These are phyloP conservation scores for Tylopilus plumbeoviolaceoides DNA, from an alignment of 768 basidiomycete species.

Conservation along the genomic window DNA sequence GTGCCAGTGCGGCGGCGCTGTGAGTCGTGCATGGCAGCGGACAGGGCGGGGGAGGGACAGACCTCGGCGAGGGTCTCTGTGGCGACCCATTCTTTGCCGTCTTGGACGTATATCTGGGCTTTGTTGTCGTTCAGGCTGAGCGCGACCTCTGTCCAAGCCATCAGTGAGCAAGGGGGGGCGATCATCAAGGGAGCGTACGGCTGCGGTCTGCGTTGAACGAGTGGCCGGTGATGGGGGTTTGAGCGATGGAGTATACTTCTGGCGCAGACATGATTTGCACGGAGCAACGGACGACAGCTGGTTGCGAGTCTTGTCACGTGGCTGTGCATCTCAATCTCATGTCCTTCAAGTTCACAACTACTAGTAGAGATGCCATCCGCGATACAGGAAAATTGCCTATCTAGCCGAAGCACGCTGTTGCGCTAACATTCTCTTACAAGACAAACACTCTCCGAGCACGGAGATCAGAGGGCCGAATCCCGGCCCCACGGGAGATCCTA, in stretches of 20 bases:
- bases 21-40: background rate
- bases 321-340: slow-evolving; percentile 2
- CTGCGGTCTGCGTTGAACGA: slow-evolving; percentile 86
- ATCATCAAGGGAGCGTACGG: slow-evolving; percentile 49
- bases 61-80: slow-evolving; percentile 87
- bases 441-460: background rate
- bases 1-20: background rate
- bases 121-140: slow-evolving; percentile 90
- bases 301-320: slow-evolving; percentile 2
- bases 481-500: background rate
- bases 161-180: background rate
- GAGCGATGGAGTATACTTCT: slow-evolving; percentile 74
- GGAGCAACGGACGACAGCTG: background rate
- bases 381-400: too few relatives aligned
- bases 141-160: slow-evolving; percentile 64
- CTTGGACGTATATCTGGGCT: slow-evolving; percentile 70
- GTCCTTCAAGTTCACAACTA: too few relatives aligned
- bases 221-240: slow-evolving; percentile 83
- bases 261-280: slow-evolving; percentile 55
- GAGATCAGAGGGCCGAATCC: background rate
- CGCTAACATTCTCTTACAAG: too few relatives aligned
- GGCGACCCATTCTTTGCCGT: slow-evolving; percentile 63
- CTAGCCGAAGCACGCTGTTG: too few relatives aligned
- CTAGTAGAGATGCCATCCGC: too few relatives aligned
- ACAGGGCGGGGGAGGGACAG: background rate